phyloP scores from a whole-genome alignment of 164 flowering plant genomes.

The Chimonanthus praecox region DNA sequence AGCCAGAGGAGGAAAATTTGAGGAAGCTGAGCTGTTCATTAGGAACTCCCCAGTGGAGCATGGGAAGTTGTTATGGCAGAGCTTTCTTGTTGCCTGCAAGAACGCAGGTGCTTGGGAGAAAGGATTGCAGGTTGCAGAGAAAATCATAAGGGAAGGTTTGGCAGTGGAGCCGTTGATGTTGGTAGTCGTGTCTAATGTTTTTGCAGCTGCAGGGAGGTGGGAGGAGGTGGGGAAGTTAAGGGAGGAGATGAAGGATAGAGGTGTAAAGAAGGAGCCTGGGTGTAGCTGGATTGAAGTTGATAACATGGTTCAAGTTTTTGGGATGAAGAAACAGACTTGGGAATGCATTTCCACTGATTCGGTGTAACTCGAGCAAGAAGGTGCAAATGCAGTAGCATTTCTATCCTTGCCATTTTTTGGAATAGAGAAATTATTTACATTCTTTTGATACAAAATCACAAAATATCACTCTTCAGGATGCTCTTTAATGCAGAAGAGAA shows the following conservation, averaged over 20 bases:
- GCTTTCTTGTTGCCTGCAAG: constrained; percentile 21
- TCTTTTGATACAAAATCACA: no score
- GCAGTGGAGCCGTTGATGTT: constrained; percentile 1
- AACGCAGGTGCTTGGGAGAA: constrained; percentile 13
- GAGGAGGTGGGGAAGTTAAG: constrained; percentile 12
- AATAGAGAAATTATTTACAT: no score
- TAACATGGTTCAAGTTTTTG: constrained; percentile 10
- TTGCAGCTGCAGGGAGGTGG: constrained; percentile 22
- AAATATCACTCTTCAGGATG: no score
- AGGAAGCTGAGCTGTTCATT: constrained; percentile 17
- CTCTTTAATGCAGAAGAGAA: no score
- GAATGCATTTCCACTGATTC: background rate
- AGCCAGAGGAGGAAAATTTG: constrained; percentile 17
- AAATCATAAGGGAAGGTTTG: constrained; percentile 8
- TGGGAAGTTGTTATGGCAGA: constrained; percentile 13
- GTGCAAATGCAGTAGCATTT: background rate
- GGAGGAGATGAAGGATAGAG: constrained; percentile 9
- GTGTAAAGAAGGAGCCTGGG: constrained; percentile 22
- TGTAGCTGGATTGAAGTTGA: constrained; percentile 25
- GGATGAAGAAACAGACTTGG: constrained; percentile 1
- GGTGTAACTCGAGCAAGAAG: background rate
- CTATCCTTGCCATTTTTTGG: no score
- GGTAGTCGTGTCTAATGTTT: constrained; percentile 15
- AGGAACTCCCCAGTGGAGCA: constrained; percentile 9
- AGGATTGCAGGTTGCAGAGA: constrained; percentile 13